These are phyloP conservation scores for Eutrema salsugineum DNA, from an alignment of 441 rosid species.

Conservation along the genomic window DNA sequence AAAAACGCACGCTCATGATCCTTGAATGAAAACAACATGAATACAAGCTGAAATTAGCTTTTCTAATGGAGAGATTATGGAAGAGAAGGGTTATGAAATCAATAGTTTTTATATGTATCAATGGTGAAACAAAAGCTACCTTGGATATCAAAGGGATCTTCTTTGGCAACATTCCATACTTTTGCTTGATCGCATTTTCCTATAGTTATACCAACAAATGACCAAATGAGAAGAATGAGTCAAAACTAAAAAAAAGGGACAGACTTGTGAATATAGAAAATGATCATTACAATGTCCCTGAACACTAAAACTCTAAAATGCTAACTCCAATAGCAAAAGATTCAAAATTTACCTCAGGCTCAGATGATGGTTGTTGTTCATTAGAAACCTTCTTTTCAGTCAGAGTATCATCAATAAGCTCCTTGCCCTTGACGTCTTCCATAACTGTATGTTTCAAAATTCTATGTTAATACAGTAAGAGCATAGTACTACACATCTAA, in stretches of 20 bases:
- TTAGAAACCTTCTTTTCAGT: conserved; percentile 25
- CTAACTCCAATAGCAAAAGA: not conserved
- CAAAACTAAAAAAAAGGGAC: not conserved
- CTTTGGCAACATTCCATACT: conserved; percentile 53
- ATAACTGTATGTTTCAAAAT: conserved; percentile 1
- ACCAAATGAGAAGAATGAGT: not conserved
- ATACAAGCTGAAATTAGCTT: conserved; percentile 13
- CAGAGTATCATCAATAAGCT: conserved; percentile 22
- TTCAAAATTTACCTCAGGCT: conserved; percentile 40
- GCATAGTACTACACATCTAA: not conserved
- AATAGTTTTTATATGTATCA: not conserved
- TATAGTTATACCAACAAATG: conserved; percentile 1
- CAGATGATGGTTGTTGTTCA: conserved; percentile 43
- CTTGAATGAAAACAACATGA: conserved; percentile 32
- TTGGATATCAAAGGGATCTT: conserved; percentile 60
- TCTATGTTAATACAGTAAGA: not conserved
- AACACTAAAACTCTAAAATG: not conserved
- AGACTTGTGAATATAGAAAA: not conserved
- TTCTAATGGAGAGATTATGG: not conserved
- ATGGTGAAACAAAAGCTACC: conserved; percentile 27
- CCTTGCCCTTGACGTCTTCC: conserved; percentile 42
- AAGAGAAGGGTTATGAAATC: not conserved
- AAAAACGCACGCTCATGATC: conserved; percentile 67
- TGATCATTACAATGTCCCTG: not conserved
- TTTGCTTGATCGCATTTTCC: conserved; percentile 57